Conservation (phyloP, 331 rosid genomes). For the Arachis monticola region DNA sequence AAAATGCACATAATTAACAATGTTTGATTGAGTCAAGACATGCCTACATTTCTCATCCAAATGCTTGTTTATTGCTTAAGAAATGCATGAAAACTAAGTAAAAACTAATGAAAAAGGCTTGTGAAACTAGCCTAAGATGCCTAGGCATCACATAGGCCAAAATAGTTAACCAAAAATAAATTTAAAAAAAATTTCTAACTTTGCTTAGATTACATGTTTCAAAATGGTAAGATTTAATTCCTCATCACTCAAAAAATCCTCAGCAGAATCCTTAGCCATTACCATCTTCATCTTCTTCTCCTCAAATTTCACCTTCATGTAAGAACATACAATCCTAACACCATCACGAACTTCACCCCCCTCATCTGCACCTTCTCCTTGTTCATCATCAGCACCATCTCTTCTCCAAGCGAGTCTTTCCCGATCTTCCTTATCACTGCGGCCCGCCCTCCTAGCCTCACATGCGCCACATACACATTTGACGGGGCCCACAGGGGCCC, state of each 20-base stretch:
- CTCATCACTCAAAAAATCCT: constrained; percentile 59
- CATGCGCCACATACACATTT: constrained; percentile 86
- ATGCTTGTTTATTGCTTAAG: no score
- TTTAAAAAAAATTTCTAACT: not conserved
- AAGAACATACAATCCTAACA: constrained; percentile 60
- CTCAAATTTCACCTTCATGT: constrained; percentile 67
- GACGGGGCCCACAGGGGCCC: constrained; percentile 84
- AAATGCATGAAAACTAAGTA: no score
- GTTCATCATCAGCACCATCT: constrained; percentile 75
- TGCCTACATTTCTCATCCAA: no score
- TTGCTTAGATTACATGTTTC: constrained; percentile 64
- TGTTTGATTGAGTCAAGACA: no score
- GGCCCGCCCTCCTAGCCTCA: constrained; percentile 86
- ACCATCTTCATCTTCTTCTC: constrained; percentile 69
- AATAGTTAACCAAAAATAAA: no score
- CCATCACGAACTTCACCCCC: constrained; percentile 60
- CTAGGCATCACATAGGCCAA: no score
- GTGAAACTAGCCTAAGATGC: no score
- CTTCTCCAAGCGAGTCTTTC: constrained; percentile 67
- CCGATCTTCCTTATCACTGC: constrained; percentile 91
- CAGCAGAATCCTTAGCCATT: constrained; percentile 60
- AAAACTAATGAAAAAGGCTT: no score
- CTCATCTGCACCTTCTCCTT: constrained; percentile 83
- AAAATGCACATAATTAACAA: no score
- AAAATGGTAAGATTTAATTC: constrained; percentile 80